Percentiles rank a stretch among this genome's conserved stretches.
These are phyloP conservation scores for Hypoxylon sp. DNA, from an alignment of 2,329 filamentous ascomycete genomes.

Conservation along the genomic window DNA sequence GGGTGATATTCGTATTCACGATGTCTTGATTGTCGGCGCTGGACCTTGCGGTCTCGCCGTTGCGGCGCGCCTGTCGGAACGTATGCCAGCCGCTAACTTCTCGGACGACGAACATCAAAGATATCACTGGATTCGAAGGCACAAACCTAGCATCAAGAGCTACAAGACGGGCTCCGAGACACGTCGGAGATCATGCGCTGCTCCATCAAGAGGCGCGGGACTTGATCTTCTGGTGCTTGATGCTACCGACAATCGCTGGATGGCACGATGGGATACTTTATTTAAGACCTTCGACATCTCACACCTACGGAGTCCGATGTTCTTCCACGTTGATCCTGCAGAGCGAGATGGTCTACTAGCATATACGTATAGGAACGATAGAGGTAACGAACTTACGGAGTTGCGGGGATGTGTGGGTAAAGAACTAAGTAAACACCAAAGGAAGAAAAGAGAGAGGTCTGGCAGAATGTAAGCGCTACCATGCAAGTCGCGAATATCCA, in stretches of 20 bases:
- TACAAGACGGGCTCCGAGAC: conserved; percentile 59
- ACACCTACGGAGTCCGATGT: conserved; percentile 83
- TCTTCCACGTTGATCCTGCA: conserved; percentile 83
- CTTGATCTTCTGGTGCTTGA: conserved; percentile 75
- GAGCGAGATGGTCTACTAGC: conserved; percentile 81
- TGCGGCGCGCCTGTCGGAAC: conserved; percentile 79
- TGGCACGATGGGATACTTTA: conserved; percentile 77
- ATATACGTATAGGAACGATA: conserved; percentile 73
- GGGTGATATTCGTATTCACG: conserved; percentile 62
- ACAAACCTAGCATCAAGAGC: conserved; percentile 72
- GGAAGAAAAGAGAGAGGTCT: conserved; percentile 69
- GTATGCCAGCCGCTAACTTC: conserved; percentile 82
- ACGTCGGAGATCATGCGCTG: conserved; percentile 52
- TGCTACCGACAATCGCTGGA: conserved; percentile 73
- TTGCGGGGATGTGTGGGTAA: conserved; percentile 82
- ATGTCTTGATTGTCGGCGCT: conserved; percentile 80
- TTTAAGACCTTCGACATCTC: conserved; percentile 79
- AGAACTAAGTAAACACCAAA: conserved; percentile 83
- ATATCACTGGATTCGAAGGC: conserved; percentile 82
- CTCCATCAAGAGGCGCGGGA: conserved; percentile 39
- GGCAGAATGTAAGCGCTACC: conserved; percentile 60
- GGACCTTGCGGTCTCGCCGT: conserved; percentile 82
- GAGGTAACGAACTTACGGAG: conserved; percentile 76
- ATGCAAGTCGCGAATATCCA: not conserved
- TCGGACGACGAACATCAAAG: conserved; percentile 86